Base-by-base conservation (phyloP, 495 filamentous ascomycete species). In the Hypoxylon fragiforme region DNA sequence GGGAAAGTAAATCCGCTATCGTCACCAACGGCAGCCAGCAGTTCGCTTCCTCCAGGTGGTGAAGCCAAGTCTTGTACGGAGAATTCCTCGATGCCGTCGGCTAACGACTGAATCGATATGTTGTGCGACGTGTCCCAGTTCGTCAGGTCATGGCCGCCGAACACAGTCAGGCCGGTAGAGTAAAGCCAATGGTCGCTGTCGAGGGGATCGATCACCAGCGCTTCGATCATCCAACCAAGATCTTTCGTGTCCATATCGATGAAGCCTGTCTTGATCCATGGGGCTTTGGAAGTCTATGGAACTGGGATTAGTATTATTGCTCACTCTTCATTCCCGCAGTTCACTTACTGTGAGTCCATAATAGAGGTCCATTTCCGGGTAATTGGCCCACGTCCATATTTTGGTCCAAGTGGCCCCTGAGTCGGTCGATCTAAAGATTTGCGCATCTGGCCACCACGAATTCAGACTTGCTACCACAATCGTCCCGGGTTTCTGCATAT, bases 191-290 rank as follows among this genome's bases (percentile, higher is more conserved):
- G 81, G 61, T 84, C 73, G 42, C 78, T 79, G 55, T 85, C 78
- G 15, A 76, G 70, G 1, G 83, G 83, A 50, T 85, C 72, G 42
- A 85, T 85, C 11, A 77, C 75, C 14, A 85, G 69, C 0, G 80
- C 71, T 43, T 85, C 81, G 22, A 85, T 81, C 82, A 84, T 84
- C 82, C 82, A 85, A 30, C 82, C 83, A 16, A 85, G 69, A 24
- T 72, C 72, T 63, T 78, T 78, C 13, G 62, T 74, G 49, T 77
- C 76, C 8, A 65, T 59, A 12, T 73, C 71, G 19, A 77, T 46
- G 48, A 76, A 77, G 22, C 71, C 77, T 24, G 69, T 60, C 59
- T 73, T 71, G 62, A 75, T 73, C 78, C 78, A 80, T 22, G 75
- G 77, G 9, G 70, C 78, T 42, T 68, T 76, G 21, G 66, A 63